phyloP scores from a whole-genome alignment of 192 early-diverging fungal genomes.

The Coemansia sp. region DNA sequence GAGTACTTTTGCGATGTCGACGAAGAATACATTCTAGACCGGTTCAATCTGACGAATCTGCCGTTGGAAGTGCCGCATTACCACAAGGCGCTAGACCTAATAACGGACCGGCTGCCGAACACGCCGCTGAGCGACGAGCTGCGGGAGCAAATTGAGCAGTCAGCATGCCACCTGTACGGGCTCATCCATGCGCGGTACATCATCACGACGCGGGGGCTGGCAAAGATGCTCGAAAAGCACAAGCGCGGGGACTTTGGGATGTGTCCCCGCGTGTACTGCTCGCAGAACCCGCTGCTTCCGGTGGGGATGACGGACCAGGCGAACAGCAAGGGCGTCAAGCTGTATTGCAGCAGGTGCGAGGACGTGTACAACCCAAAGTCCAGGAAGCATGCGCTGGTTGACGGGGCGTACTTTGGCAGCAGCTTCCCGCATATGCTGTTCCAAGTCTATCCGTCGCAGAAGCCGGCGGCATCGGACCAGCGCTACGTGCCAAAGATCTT shows the following conservation, averaged over 20 bases:
- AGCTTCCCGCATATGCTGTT: constrained; percentile 96
- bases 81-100: constrained; percentile 84
- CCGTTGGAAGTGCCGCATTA: constrained; percentile 89
- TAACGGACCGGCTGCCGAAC: constrained; percentile 68
- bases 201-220: constrained; percentile 85
- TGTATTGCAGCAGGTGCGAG: constrained; percentile 96
- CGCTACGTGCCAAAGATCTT: constrained; percentile 92
- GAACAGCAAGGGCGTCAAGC: constrained; percentile 80
- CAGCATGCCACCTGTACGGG: constrained; percentile 92
- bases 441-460: constrained; percentile 81
- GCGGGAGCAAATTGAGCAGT: constrained; percentile 79
- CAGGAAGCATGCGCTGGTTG: constrained; percentile 78
- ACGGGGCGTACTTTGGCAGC: constrained; percentile 96
- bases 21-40: constrained; percentile 93
- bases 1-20: constrained; percentile 99
- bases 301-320: constrained; percentile 88
- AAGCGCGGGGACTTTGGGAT: constrained; percentile 91
- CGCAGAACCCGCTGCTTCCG: constrained; percentile 84
- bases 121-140: constrained; percentile 59
- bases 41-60: constrained; percentile 96
- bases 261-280: constrained; percentile 94
- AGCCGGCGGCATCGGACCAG: constrained; percentile 74
- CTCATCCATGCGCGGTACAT: constrained; percentile 98
- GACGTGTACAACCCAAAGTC: constrained; percentile 95
- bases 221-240: constrained; percentile 96